A percentile compares a stretch with the other conserved stretches of the same genome.
Evolutionary conservation across 1,284 basidiomycete genomes (phyloP).

Genomic region (Puccinia horiana): DNA sequence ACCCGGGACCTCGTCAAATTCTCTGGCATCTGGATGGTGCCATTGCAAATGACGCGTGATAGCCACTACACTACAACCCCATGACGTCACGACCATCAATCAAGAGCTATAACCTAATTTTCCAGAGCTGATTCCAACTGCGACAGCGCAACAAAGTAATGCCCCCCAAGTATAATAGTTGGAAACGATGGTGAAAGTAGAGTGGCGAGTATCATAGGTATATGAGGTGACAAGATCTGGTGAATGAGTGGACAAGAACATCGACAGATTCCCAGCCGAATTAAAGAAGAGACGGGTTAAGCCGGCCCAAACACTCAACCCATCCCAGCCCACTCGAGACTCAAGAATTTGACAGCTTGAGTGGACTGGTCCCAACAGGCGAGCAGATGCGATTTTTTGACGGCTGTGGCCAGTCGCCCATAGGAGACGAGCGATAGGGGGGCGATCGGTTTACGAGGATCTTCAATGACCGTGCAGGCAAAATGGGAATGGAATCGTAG

Average conservation of each 20-base stretch:
- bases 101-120: too few species aligned
- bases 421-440: slow-evolving; percentile 93
- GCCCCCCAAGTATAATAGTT: too few species aligned
- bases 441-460: slow-evolving; percentile 66
- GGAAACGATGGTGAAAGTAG: too few species aligned
- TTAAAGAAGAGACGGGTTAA: not conserved
- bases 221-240: too few species aligned
- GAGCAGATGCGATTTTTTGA: slow-evolving; percentile 91
- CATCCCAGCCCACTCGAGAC: slow-evolving; percentile 49
- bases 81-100: not conserved
- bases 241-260: too few species aligned
- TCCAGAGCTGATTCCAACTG: too few species aligned
- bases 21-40: not conserved
- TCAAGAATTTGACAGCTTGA: slow-evolving; percentile 25
- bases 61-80: slow-evolving; percentile 50
- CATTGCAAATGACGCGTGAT: slow-evolving; percentile 50
- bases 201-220: too few species aligned
- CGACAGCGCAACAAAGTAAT: too few species aligned
- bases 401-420: slow-evolving; percentile 91
- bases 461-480: slow-evolving; percentile 75
- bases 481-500: slow-evolving; percentile 97
- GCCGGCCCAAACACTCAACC: slow-evolving; percentile 8
- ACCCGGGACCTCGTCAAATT: slow-evolving; percentile 49
- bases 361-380: slow-evolving; percentile 63
- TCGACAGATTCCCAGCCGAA: too few species aligned